These are phyloP conservation scores for Astraeus odoratus DNA, from an alignment of 768 basidiomycete genomes.

Conservation along the genomic window DNA sequence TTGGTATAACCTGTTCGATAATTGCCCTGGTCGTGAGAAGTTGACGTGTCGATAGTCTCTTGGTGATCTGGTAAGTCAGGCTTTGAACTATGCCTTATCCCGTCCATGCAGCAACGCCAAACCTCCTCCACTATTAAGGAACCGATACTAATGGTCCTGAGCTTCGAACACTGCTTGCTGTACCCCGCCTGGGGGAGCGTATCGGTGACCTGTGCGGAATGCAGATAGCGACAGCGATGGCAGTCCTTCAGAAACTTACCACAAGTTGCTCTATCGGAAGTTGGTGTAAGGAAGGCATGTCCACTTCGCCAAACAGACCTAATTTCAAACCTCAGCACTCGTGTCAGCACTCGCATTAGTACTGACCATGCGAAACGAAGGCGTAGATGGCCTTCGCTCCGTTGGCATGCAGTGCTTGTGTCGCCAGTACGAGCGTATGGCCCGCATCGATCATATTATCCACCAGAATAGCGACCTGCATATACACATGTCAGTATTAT, in stretches of 20 bases:
- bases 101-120: too few species aligned
- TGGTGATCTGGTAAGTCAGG: too few species aligned
- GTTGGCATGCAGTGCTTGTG: slow-evolving; percentile 78
- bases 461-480: slow-evolving; percentile 83
- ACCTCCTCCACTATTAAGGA: slow-evolving; percentile 94
- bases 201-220: slow-evolving; percentile 71
- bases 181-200: slow-evolving; percentile 83
- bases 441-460: slow-evolving; percentile 99
- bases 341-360: slow-evolving; percentile 6
- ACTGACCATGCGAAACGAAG: slow-evolving; percentile 84
- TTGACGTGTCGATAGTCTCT: too few species aligned
- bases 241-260: slow-evolving; percentile 38
- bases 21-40: too few species aligned
- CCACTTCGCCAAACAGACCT: slow-evolving; percentile 78
- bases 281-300: slow-evolving; percentile 57
- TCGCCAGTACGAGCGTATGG: slow-evolving; percentile 76
- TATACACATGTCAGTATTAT: slow-evolving; percentile 2
- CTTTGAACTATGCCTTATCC: too few species aligned
- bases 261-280: slow-evolving; percentile 83
- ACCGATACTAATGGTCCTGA: slow-evolving; percentile 86
- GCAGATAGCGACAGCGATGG: neutral
- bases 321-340: slow-evolving; percentile 5
- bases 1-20: too few species aligned
- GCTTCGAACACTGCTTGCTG: slow-evolving; percentile 55
- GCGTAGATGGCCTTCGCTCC: slow-evolving; percentile 86